Conservation (phyloP, 768 basidiomycete species). For the Sporobolomyces phaffii region DNA sequence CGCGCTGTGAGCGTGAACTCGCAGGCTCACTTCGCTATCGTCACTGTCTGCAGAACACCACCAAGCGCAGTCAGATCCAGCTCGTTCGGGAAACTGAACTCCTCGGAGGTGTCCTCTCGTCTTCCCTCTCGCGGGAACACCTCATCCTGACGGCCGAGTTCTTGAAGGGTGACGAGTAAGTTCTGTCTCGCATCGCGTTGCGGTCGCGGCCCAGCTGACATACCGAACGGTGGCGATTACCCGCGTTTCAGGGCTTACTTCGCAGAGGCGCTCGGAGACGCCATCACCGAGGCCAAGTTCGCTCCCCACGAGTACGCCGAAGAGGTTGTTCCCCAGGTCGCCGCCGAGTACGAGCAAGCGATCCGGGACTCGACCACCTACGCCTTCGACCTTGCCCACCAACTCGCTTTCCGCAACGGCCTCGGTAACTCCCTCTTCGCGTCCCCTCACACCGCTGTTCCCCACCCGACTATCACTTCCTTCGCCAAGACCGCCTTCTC, state of each 20-base stretch:
- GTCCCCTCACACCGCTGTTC: conserved; percentile 56
- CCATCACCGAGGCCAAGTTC: conserved; percentile 72
- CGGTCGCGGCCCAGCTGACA: background rate
- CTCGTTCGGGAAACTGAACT: conserved; percentile 88
- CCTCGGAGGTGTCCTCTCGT: conserved; percentile 82
- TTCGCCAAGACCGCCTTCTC: conserved; percentile 71
- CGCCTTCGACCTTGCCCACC: conserved; percentile 81
- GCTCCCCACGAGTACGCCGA: conserved; percentile 51
- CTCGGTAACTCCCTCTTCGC: conserved; percentile 88
- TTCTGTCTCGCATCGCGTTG: conserved; percentile 39
- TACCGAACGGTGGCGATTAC: no score
- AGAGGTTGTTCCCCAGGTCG: conserved; percentile 56
- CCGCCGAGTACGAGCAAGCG: conserved; percentile 63
- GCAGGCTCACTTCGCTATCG: no score
- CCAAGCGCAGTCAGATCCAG: conserved; percentile 76
- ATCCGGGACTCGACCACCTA: conserved; percentile 57
- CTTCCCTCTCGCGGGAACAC: conserved; percentile 79
- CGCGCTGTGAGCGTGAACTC: background rate
- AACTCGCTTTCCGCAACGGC: conserved; percentile 85
- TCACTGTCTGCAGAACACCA: conserved; percentile 60
- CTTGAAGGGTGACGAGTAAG: conserved; percentile 90
- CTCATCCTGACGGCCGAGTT: conserved; percentile 91
- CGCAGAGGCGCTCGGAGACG: conserved; percentile 77
- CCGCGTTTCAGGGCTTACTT: conserved; percentile 79
- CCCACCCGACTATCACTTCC: conserved; percentile 53